Base-by-base conservation (phyloP, 768 basidiomycete species). In the Kwoniella europaea region DNA sequence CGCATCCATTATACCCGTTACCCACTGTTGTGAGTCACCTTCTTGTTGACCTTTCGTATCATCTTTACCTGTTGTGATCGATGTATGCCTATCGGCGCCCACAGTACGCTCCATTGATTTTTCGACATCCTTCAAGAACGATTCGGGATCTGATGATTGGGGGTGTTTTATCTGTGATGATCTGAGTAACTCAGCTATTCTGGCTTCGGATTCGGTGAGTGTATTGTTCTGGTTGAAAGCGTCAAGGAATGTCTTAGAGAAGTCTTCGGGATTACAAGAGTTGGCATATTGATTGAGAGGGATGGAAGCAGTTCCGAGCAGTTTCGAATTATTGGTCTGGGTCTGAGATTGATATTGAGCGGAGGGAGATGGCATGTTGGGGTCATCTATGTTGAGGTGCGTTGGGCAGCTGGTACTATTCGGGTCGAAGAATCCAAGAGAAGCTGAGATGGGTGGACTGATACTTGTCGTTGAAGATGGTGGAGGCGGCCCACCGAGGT, bases 1-100 rank as follows among this genome's bases (percentile, higher is more conserved):
- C 10, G 61, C 57, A 22, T 65, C 68, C 2, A 63, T 70, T 5
- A 70, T 52, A 22, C 68, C 68, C n/a, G 62, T 64, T 3, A 66
- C 64, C 69, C 69, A 71, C 62, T 66, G 63, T 50, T 56, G 60
- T 10, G 42, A 46, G 16, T 58, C 18, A 35, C 1, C 10, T 6
- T n/a, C 61, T 13, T 43, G 10, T 13, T 46, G 13, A 6, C 46
- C 15, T 22, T 7, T 56, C 22, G 27, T 22, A 56, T 56, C 55
- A 12, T 56, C 59, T 12, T 27, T 29, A 53, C 22, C 63, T 7
- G 27, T 22, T 10, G 15, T n/a, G 15, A 50, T 20, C 24, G 22
- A 20, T 10, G 63, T 64, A 53, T 54, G 57, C 9, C 57, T 58
- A 29, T 27, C 57, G 15, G 57, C 20, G 42, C 57, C 57, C 6